Evolutionary conservation across 352 stramenopile species (phyloP).

Genomic region (Phytophthora macrochlamydospora): DNA sequence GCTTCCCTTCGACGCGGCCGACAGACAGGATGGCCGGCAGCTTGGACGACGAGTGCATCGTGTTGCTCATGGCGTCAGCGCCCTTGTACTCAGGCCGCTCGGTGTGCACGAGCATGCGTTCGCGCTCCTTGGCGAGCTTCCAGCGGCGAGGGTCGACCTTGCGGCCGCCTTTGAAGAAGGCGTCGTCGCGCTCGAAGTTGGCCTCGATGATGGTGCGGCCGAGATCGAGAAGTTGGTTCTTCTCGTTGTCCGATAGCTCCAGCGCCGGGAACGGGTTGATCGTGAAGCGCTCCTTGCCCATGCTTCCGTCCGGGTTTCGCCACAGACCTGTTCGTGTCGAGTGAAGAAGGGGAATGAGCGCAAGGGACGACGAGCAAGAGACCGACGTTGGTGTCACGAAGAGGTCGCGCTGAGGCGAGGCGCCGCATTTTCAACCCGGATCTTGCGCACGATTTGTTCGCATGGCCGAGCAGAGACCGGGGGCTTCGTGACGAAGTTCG

Average conservation of each 20-base stretch:
- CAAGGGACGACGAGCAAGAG: conserved; percentile 18
- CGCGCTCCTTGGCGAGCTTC: conserved; percentile 46
- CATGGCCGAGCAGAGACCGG: conserved; percentile 21
- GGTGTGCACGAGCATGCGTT: conserved; percentile 38
- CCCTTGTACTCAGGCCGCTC: conserved; percentile 38
- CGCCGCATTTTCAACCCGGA: conserved; percentile 14
- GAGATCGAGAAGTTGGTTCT: conserved; percentile 41
- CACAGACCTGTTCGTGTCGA: conserved; percentile 4
- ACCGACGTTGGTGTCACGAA: conserved; percentile 1
- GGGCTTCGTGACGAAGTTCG: not conserved
- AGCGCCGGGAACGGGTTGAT: conserved; percentile 46
- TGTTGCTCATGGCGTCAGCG: conserved; percentile 29
- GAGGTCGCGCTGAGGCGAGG: not conserved
- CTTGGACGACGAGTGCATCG: conserved; percentile 27
- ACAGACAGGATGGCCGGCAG: conserved; percentile 38
- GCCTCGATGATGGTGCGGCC: conserved; percentile 40
- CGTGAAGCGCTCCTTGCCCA: conserved; percentile 40
- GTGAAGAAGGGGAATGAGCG: conserved; percentile 33
- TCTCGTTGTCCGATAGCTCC: conserved; percentile 36
- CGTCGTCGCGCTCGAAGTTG: conserved; percentile 40
- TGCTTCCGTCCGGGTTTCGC: not conserved
- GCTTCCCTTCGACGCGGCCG: conserved; percentile 30
- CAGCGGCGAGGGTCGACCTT: conserved; percentile 34
- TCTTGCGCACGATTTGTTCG: conserved; percentile 30
- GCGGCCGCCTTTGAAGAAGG: conserved; percentile 33